Evolutionary conservation across 31 red algal species (phyloP).

Genomic region (Asparagopsis taxiformis): DNA sequence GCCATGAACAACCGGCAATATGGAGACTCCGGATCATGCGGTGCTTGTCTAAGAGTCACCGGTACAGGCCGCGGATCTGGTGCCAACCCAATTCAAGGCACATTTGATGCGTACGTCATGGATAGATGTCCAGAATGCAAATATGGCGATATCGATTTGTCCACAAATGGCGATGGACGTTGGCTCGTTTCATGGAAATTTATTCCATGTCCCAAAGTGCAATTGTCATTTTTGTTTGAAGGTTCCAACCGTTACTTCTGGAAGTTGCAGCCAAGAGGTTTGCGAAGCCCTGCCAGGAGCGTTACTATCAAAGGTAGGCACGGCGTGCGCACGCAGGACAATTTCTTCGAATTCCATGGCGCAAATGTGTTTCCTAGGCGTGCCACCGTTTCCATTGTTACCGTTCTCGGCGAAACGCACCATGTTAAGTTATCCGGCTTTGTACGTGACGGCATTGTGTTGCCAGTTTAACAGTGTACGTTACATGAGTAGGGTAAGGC

Average conservation of each 20-base stretch:
- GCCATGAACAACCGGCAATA: constrained; percentile 12
- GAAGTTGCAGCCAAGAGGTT: constrained; percentile 3
- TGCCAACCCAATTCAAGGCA: constrained; percentile 27
- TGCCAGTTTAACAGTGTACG: too few relatives aligned
- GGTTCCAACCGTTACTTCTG: constrained; percentile 11
- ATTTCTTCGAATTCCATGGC: constrained; percentile 17
- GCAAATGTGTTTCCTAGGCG: not conserved
- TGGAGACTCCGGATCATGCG: not conserved
- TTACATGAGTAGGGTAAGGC: too few relatives aligned
- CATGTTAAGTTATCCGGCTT: too few relatives aligned
- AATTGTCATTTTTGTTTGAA: constrained; percentile 3
- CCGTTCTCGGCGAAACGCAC: constrained; percentile 2
- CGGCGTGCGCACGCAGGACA: constrained; percentile 5
- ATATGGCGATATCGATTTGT: constrained; percentile 13
- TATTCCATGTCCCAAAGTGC: constrained; percentile 12
- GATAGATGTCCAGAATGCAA: constrained; percentile 13
- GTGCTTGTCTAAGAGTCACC: constrained; percentile 13
- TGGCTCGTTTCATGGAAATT: constrained; percentile 19
- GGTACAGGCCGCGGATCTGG: constrained; percentile 18
- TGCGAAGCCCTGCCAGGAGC: not conserved
- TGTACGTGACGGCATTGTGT: too few relatives aligned
- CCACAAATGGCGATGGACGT: constrained; percentile 15
- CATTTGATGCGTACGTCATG: constrained; percentile 1
- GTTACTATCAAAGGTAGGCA: constrained; percentile 1
- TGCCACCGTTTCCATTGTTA: not conserved